Evolutionary conservation across 495 filamentous ascomycete species (phyloP).

Genomic region (Usnea hakonensis): DNA sequence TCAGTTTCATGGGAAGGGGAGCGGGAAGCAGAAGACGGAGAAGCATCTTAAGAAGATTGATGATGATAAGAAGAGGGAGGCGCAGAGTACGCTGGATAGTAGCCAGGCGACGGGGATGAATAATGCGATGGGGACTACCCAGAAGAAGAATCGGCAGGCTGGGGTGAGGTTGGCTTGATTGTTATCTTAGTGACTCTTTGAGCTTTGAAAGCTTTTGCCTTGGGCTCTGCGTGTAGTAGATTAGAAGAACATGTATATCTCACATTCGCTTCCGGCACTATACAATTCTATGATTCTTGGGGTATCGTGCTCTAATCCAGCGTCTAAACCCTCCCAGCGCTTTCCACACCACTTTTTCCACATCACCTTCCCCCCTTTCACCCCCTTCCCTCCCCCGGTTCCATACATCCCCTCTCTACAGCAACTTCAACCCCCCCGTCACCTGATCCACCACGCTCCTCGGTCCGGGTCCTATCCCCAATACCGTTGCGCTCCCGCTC

Average conservation of each 20-base stretch:
- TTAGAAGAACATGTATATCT: background rate
- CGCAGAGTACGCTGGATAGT: slow-evolving; percentile 72
- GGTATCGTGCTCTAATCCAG: too few species aligned
- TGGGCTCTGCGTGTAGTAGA: background rate
- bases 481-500: slow-evolving; percentile 80
- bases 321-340: background rate
- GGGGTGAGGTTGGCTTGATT: slow-evolving; percentile 75
- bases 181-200: background rate
- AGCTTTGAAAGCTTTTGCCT: background rate
- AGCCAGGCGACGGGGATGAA: slow-evolving; percentile 78
- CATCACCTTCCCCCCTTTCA: too few species aligned
- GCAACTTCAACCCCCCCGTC: slow-evolving; percentile 78
- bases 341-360: too few species aligned
- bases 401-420: slow-evolving; percentile 49
- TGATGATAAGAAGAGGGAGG: slow-evolving; percentile 79
- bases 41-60: slow-evolving; percentile 95
- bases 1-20: slow-evolving; percentile 97
- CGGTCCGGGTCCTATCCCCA: slow-evolving; percentile 82
- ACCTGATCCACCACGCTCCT: slow-evolving; percentile 80
- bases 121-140: slow-evolving; percentile 60
- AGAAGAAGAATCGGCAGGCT: slow-evolving; percentile 79
- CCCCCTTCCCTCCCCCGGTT: too few species aligned
- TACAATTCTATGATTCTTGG: too few species aligned
- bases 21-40: slow-evolving; percentile 96
- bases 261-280: background rate